Evolutionary conservation across 306 rosid genomes (phyloP).

Genomic region (Acacia crassicarpa): DNA sequence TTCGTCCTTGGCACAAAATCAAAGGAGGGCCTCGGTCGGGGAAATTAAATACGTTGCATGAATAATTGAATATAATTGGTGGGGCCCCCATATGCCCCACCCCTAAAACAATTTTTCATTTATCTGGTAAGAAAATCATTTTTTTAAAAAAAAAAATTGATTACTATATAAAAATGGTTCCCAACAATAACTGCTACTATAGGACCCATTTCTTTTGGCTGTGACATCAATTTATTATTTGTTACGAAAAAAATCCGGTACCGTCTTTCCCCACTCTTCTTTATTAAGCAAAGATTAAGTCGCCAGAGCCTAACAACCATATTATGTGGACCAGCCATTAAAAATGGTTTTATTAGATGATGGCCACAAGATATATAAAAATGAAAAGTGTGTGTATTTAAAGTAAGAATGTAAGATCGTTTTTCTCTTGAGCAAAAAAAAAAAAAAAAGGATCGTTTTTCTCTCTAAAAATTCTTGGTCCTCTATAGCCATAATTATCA

Average conservation of each 20-base stretch:
- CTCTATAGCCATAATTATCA: constrained; percentile 19
- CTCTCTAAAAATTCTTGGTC: background rate
- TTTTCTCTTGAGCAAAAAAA: too few species aligned
- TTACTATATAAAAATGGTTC: background rate
- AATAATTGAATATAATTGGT: constrained; percentile 14
- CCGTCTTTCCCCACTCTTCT: constrained; percentile 29
- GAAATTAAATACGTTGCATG: constrained; percentile 47
- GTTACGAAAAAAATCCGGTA: background rate
- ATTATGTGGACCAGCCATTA: constrained; percentile 32
- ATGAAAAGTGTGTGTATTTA: background rate
- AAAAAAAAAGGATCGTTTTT: too few species aligned
- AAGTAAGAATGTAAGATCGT: constrained; percentile 12
- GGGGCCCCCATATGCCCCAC: constrained; percentile 9
- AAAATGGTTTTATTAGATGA: constrained; percentile 22
- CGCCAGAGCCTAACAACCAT: background rate
- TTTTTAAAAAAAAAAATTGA: background rate
- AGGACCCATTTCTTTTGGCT: background rate
- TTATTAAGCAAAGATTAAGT: constrained; percentile 26
- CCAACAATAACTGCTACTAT: background rate
- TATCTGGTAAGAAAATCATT: too few species aligned
- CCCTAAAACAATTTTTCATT: background rate
- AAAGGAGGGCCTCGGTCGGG: constrained; percentile 23
- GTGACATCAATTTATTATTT: background rate
- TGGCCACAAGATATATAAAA: constrained; percentile 26
- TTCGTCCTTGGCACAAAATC: constrained; percentile 37